Conservation (phyloP, 2,329 filamentous ascomycete species). For the Colletotrichum sojae region DNA sequence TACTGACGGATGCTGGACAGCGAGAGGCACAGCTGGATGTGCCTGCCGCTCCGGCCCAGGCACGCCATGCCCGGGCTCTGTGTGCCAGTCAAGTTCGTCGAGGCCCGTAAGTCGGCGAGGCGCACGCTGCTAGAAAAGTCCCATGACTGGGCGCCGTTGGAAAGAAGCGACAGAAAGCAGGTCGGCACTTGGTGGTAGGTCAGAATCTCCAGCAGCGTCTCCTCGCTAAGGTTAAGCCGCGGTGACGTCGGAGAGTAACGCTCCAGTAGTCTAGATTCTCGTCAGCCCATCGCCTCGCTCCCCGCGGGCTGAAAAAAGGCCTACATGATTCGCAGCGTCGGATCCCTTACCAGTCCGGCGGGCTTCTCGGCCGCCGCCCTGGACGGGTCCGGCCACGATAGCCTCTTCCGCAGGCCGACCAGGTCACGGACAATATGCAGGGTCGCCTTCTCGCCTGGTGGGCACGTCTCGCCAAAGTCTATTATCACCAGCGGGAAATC, state of each 20-base stretch:
- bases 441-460: background rate
- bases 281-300: background rate
- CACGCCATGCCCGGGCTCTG: background rate
- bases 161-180: constrained; percentile 17
- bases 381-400: constrained; percentile 9
- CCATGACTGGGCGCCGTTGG: constrained; percentile 21
- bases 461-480: constrained; percentile 2
- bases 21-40: constrained; percentile 28
- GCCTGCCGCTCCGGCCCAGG: constrained; percentile 25
- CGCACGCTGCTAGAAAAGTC: constrained; percentile 26
- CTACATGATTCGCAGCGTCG: constrained; percentile 26
- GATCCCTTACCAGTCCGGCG: constrained; percentile 1
- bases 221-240: constrained; percentile 28
- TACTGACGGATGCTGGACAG: constrained; percentile 24
- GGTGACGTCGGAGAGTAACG: constrained; percentile 21
- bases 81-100: background rate
- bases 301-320: background rate
- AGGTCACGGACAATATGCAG: constrained; percentile 13
- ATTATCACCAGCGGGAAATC: constrained; percentile 24
- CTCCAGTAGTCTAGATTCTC: constrained; percentile 13
- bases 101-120: constrained; percentile 21
- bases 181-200: constrained; percentile 31
- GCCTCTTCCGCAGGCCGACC: constrained; percentile 13
- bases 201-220: constrained; percentile 19
- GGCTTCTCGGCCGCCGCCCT: background rate